A percentile compares a stretch with the other conserved stretches of the same genome.
phyloP scores from a whole-genome alignment of 345 rosid genomes.

The Pistacia vera region DNA sequence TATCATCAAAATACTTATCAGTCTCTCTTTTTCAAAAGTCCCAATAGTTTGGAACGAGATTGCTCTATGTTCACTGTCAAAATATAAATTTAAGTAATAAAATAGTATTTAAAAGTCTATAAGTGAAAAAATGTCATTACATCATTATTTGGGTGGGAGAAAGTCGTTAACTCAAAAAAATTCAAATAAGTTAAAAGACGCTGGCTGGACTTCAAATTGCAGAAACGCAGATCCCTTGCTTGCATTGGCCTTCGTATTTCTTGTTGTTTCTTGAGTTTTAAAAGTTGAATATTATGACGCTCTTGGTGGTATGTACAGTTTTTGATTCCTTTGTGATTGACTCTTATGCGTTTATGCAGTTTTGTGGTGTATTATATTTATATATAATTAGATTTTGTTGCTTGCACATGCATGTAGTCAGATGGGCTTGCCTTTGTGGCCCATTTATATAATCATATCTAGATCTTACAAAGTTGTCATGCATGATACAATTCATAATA shows the following conservation, averaged over 20 bases:
- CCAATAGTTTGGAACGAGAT: too few species aligned
- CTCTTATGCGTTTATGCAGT: too few species aligned
- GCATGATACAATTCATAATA: too few species aligned
- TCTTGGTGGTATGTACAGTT: not conserved
- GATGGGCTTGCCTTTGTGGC: not conserved
- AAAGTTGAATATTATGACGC: not conserved
- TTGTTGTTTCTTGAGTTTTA: not conserved
- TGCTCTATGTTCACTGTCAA: too few species aligned
- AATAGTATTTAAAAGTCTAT: too few species aligned
- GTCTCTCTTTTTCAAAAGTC: too few species aligned
- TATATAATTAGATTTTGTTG: not conserved
- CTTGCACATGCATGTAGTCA: not conserved
- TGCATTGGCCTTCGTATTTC: not conserved
- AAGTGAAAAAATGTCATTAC: too few species aligned
- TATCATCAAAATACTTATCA: too few species aligned
- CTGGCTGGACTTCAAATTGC: too few species aligned
- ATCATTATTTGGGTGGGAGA: too few species aligned
- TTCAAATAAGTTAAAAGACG: not conserved
- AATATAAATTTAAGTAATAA: too few species aligned
- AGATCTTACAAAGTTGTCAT: not conserved
- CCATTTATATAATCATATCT: not conserved
- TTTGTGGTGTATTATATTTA: not conserved
- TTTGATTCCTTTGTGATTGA: not conserved
- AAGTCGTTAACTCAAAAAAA: too few species aligned
- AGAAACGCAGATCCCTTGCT: not conserved